Conservation (phyloP, 148 eudicot species). For the Diospyros kaki region DNA sequence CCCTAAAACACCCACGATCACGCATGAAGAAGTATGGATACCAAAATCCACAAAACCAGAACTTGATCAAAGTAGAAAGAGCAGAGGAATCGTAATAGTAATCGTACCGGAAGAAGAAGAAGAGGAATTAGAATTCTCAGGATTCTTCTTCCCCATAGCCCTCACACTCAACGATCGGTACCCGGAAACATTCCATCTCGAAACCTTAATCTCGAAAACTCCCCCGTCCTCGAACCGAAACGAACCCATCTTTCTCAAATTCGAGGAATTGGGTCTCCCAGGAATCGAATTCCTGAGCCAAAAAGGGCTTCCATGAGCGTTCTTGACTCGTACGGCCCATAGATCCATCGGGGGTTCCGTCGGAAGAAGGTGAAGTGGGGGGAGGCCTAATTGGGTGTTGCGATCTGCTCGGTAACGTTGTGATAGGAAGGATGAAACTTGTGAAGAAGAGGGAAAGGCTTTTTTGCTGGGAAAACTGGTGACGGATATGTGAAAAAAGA, state of each 20-base stretch:
- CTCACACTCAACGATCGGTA: constrained; percentile 32
- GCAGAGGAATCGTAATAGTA: neutral
- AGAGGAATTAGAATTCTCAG: constrained; percentile 40
- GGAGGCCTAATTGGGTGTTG: neutral
- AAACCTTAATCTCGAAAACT: constrained; percentile 36
- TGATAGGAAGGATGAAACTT: neutral
- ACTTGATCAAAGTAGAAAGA: neutral
- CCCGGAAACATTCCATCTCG: constrained; percentile 20
- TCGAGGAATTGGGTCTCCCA: constrained; percentile 29
- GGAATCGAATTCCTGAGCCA: constrained; percentile 28
- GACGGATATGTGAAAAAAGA: neutral
- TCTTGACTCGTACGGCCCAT: constrained; percentile 61
- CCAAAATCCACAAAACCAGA: neutral
- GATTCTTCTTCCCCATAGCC: constrained; percentile 59
- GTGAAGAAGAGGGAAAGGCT: neutral
- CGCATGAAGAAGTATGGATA: neutral
- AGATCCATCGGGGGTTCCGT: constrained; percentile 44
- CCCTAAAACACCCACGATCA: neutral
- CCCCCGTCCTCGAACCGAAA: constrained; percentile 27
- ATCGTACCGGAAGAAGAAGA: constrained; percentile 47
- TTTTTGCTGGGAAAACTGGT: neutral
- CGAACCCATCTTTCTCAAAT: constrained; percentile 18
- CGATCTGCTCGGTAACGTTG: neutral
- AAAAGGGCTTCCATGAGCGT: constrained; percentile 30
- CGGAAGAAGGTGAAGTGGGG: neutral